phyloP scores from a whole-genome alignment of 164 flowering plant species.

The Piper betle region DNA sequence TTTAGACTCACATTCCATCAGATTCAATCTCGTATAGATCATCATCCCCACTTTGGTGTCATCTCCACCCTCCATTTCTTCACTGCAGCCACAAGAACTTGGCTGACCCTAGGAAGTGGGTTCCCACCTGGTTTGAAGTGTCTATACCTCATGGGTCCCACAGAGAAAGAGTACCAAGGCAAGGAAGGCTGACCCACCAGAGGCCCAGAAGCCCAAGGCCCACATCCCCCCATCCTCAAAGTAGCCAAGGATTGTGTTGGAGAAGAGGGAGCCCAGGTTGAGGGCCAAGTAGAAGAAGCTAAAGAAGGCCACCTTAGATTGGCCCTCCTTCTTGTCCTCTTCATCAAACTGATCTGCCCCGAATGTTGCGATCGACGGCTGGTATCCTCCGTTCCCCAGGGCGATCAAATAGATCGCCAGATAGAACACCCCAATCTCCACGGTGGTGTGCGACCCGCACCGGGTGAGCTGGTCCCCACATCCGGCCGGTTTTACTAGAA shows the following conservation, averaged over 20 bases:
- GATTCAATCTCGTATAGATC: constrained; percentile 37
- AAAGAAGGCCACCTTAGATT: constrained; percentile 70
- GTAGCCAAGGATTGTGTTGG: constrained; percentile 67
- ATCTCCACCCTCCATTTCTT: constrained; percentile 50
- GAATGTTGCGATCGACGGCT: constrained; percentile 87
- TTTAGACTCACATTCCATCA: constrained; percentile 21
- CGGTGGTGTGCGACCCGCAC: constrained; percentile 46
- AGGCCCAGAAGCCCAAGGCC: constrained; percentile 83
- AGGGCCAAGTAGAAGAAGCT: constrained; percentile 87
- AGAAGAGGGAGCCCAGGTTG: constrained; percentile 81
- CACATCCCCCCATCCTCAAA: constrained; percentile 82
- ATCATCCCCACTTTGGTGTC: constrained; percentile 19
- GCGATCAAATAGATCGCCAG: constrained; percentile 67
- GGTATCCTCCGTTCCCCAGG: constrained; percentile 92
- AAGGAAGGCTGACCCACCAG: constrained; percentile 53
- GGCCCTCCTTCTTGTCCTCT: constrained; percentile 50
- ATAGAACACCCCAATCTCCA: constrained; percentile 48
- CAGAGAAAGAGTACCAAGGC: constrained; percentile 58
- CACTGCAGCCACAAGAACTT: constrained; percentile 53
- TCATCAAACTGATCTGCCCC: constrained; percentile 93
- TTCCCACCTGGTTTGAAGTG: constrained; percentile 78
- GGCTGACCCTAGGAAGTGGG: constrained; percentile 68
- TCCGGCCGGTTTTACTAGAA: constrained; percentile 60
- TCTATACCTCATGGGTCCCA: constrained; percentile 62
- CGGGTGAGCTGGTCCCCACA: constrained; percentile 40